A percentile compares a stretch with the other conserved stretches of the same genome.
These are phyloP conservation scores for Eutrema heterophyllum DNA, from an alignment of 345 rosid species.

Conservation along the genomic window DNA sequence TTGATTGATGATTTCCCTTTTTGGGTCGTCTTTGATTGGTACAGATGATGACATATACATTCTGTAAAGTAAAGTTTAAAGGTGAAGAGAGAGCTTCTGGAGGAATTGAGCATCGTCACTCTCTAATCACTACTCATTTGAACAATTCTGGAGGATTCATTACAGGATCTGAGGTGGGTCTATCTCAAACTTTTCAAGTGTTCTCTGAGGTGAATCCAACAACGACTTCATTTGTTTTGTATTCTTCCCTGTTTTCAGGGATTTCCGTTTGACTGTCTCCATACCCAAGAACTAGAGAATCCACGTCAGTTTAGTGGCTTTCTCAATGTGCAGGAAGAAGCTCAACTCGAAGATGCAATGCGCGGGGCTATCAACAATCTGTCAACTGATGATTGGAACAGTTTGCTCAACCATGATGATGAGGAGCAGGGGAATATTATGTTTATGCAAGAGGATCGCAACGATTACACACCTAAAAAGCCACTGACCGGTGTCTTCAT, in stretches of 20 bases:
- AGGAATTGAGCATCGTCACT: background rate
- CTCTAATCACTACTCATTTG: background rate
- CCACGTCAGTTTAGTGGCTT: background rate
- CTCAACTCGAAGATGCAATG: background rate
- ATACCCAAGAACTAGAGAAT: background rate
- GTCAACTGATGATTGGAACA: background rate
- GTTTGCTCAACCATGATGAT: background rate
- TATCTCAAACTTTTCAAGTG: background rate
- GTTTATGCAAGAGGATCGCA: background rate
- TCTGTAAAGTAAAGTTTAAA: constrained; percentile 37
- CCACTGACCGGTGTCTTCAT: background rate
- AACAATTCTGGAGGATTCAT: background rate
- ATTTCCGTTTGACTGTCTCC: background rate
- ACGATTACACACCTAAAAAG: constrained; percentile 10
- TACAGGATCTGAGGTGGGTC: background rate
- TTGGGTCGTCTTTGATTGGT: background rate
- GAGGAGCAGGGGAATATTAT: background rate
- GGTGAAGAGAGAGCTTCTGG: background rate
- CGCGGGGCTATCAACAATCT: background rate
- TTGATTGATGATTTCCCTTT: background rate
- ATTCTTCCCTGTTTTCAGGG: background rate
- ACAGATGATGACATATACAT: constrained; percentile 13
- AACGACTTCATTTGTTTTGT: background rate
- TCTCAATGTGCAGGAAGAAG: background rate
- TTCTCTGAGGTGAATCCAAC: too few species aligned